Base-by-base conservation (phyloP, 2,329 filamentous ascomycete genomes). In the Penicillium sp. region DNA sequence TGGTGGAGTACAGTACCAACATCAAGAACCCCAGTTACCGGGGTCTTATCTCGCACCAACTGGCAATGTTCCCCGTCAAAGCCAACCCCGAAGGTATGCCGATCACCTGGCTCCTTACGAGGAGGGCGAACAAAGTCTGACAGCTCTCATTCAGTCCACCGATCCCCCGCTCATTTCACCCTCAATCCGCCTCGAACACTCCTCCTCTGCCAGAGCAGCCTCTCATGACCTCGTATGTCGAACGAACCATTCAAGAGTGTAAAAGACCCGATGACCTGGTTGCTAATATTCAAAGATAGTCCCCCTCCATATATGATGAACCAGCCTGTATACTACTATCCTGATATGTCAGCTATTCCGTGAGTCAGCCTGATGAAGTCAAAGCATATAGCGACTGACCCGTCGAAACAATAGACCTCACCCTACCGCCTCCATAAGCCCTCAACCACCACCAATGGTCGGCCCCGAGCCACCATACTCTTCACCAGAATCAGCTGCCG, bases 251-350 rank as follows among this genome's bases (percentile, higher is more conserved):
- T 25, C n/a, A 3, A 3, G n/a, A 14, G n/a, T 13, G 14, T 6
- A 29, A 11, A 35, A n/a, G 0, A n/a, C 14, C 5, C 8, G 13
- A n/a, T 25, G 29, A 14, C 35, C n/a, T 7, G 14, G 25, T 47
- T 16, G 30, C 54, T 64, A 35, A 64, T 37, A 9, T 13, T 4
- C n/a, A 3, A 25, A 3, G 8, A 1, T 33, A 70, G 67, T 2
- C 57, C 66, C n/a, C 52, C 63, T 8, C 57, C 64, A 16, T 71
- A 69, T 56, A 53, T 68, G 43, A 60, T 67, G 34, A 67, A 61
- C 14, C 68, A 67, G 52, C 56, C 60, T 18, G 57, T 62, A 10
- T 71, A 70, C 45, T 68, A 70, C 38, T 58, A 69, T 18, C 55
- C 64, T 2, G 64, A 65, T 46, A 46, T 61, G 18, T 56, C 63